A percentile compares a stretch with the other conserved stretches of the same genome.
Conservation (phyloP, 257 asterid species). For the Handroanthus guayacan region DNA sequence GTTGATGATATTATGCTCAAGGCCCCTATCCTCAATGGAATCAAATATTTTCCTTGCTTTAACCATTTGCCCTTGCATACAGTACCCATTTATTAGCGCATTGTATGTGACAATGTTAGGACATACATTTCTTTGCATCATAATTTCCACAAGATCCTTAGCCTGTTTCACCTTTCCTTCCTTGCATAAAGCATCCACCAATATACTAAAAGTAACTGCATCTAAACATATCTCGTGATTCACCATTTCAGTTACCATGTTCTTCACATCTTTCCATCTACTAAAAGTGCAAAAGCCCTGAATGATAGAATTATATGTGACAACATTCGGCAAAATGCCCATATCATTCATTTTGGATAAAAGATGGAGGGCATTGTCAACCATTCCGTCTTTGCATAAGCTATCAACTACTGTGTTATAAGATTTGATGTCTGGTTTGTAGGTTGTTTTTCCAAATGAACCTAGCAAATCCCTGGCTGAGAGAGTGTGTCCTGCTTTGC, state of each 20-base stretch:
- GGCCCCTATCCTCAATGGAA: slow-evolving; percentile 21
- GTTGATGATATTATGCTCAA: background rate
- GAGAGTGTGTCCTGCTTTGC: slow-evolving; percentile 31
- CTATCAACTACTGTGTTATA: slow-evolving; percentile 20
- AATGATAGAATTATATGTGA: no score
- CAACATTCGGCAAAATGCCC: no score
- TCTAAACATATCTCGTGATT: background rate
- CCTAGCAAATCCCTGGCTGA: slow-evolving; percentile 28
- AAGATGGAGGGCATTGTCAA: no score
- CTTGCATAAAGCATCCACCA: slow-evolving; percentile 33
- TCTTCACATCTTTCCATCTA: slow-evolving; percentile 29
- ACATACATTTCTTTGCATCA: no score
- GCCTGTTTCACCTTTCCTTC: slow-evolving; percentile 17
- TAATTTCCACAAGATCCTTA: no score
- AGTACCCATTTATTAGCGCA: background rate
- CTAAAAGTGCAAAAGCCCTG: background rate
- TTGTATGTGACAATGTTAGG: background rate
- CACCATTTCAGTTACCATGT: slow-evolving; percentile 18
- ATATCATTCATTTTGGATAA: no score
- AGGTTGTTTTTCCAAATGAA: background rate
- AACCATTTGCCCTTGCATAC: no score
- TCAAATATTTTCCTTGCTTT: no score
- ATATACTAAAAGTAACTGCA: slow-evolving; percentile 25
- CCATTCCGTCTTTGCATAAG: slow-evolving; percentile 17
- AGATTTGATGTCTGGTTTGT: background rate